Base-by-base conservation (phyloP, 2,329 filamentous ascomycete genomes). In the Diaporthe longicolla region DNA sequence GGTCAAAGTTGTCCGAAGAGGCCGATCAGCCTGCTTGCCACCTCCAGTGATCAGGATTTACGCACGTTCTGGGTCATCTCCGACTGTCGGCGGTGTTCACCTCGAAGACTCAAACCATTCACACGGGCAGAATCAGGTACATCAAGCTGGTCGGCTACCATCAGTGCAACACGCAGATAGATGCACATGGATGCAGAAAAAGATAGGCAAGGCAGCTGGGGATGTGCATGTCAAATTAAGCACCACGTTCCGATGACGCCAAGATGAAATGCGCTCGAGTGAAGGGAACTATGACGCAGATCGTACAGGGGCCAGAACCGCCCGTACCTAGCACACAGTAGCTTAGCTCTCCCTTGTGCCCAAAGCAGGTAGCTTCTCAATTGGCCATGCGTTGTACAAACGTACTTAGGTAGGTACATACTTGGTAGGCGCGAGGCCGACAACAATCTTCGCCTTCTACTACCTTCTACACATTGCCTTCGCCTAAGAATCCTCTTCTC, bases 231-330 rank as follows among this genome's bases (percentile, higher is more conserved):
- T 68, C 63, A 32, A 68, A 68, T 40, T 68, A 68, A 68, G 63
- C 63, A 68, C 32, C 48, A 13, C 32, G 48, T 40, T 21, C 63
- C 48, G 63, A 68, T 68, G 63, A 68, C 63, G 63, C 63, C 63
- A 68, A 68, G 63, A 66, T 52, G 63, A 50, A 35, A 35, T 37
- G 45, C n/a, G 43, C 43, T 50, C 43, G 32, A 45, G 26, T 24
- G 26, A 9, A 50, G 45, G 61, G 61, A 43, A 37, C 45, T 37
- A 66, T 66, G 63, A 68, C 63, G 63, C 63, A 68, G 63, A 54
- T 68, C 29, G 45, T 11, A n/a, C 63, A 40, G 63, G 45, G 45
- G 63, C 19, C 11, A 21, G 6, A 3, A 26, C 9, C 21, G 26
- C 11, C 15, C 10, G 32, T 68, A 24, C 32, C 26, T 52, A 40